A percentile compares a stretch with the other conserved stretches of the same genome.
Conservation (phyloP, 129 eudicot species). For the Tanacetum coccineum region DNA sequence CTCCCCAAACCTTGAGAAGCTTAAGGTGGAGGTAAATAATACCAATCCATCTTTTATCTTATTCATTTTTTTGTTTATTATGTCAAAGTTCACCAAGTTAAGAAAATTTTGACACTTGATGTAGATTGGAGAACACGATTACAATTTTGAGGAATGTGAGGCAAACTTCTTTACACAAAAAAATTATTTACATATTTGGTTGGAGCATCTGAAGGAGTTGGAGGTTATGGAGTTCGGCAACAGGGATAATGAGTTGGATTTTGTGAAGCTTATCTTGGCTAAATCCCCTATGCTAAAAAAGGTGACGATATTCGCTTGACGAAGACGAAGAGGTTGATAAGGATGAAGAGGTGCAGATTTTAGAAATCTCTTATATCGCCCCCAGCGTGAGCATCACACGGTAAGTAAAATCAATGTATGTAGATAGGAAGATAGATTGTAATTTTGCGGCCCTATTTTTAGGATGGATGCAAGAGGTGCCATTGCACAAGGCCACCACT, state of each 20-base stretch:
- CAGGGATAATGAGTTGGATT: too few relatives aligned
- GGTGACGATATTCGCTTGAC: too few relatives aligned
- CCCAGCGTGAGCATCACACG: neutral
- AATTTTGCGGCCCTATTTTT: too few relatives aligned
- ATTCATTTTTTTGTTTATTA: neutral
- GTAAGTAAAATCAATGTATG: neutral
- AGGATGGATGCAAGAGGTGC: too few relatives aligned
- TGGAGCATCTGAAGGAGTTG: too few relatives aligned
- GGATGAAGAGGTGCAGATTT: neutral
- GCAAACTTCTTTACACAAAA: neutral
- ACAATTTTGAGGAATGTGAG: neutral
- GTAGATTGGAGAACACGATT: neutral
- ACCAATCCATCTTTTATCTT: neutral
- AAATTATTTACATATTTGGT: too few relatives aligned
- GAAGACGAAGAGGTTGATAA: too few relatives aligned
- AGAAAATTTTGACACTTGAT: neutral
- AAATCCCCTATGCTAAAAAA: too few relatives aligned
- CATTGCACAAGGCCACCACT: too few relatives aligned
- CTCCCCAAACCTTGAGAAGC: neutral
- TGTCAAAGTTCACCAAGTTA: neutral
- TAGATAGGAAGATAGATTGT: neutral
- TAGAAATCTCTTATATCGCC: neutral
- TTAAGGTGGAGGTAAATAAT: neutral
- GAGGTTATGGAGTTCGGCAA: too few relatives aligned
- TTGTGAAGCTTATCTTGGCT: too few relatives aligned